Conservation (phyloP, 2,329 filamentous ascomycete species). For the Chaetomiaceae sp. region DNA sequence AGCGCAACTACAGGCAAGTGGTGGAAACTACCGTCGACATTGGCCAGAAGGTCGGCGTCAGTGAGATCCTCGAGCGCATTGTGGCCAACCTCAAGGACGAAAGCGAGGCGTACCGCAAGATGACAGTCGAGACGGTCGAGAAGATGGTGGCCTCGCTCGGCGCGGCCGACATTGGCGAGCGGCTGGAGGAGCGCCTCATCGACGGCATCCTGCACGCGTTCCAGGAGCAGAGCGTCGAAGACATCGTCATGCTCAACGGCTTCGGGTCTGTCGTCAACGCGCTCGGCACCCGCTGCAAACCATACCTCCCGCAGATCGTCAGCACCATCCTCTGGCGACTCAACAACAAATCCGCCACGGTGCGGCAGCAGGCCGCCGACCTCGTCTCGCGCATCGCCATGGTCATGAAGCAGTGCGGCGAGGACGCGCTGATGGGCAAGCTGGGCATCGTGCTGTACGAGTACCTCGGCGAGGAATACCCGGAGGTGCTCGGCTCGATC, state of each 20-base stretch:
- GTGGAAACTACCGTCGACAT: constrained; percentile 97
- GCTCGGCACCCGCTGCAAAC: constrained; percentile 86
- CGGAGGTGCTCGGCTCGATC: constrained; percentile 94
- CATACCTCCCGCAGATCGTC: constrained; percentile 93
- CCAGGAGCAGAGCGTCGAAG: constrained; percentile 96
- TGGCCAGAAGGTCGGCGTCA: constrained; percentile 93
- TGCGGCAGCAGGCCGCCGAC: constrained; percentile 94
- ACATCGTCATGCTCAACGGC: constrained; percentile 91
- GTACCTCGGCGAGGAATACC: constrained; percentile 97
- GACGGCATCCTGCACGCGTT: constrained; percentile 95
- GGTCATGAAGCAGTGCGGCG: constrained; percentile 98
- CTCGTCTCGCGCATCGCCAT: constrained; percentile 95
- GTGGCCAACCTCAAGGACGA: constrained; percentile 97
- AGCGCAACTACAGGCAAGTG: constrained; percentile 95
- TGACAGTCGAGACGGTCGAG: constrained; percentile 97
- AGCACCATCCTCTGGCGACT: constrained; percentile 92
- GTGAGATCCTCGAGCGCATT: constrained; percentile 88
- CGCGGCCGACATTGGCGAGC: constrained; percentile 87
- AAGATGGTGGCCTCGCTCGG: constrained; percentile 91
- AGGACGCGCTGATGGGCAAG: constrained; percentile 93
- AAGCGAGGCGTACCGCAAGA: constrained; percentile 95
- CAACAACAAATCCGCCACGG: constrained; percentile 96
- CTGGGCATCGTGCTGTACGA: constrained; percentile 93
- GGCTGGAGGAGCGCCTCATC: constrained; percentile 86
- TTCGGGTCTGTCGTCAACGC: constrained; percentile 98